Evolutionary conservation across 768 basidiomycete genomes (phyloP).

Genomic region (Trametopsis cervina): DNA sequence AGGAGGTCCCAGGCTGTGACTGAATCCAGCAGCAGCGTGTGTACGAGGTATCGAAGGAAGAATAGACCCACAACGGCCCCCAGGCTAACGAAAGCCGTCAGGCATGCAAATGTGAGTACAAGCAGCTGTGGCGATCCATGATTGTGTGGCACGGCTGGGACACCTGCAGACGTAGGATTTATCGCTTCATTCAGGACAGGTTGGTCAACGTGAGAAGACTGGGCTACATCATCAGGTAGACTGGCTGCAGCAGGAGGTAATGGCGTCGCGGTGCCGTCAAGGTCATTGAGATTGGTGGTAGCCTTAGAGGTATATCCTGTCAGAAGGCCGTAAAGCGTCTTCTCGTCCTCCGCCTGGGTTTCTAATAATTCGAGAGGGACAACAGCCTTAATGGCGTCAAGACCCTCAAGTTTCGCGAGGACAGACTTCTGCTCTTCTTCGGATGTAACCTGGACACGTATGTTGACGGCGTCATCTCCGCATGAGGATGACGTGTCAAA

Average conservation of each 20-base stretch:
- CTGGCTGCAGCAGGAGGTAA: not conserved
- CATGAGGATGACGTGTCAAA: constrained; percentile 7
- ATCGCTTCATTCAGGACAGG: not conserved
- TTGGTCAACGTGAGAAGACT: not conserved
- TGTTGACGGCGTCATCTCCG: constrained; percentile 17
- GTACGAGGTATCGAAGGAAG: constrained; percentile 14
- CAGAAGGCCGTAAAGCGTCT: constrained; percentile 20
- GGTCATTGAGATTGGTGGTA: constrained; percentile 14
- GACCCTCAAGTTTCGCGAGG: constrained; percentile 22
- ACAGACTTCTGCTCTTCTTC: constrained; percentile 25
- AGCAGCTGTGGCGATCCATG: constrained; percentile 2
- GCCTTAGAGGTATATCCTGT: constrained; percentile 3
- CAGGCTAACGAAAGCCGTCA: constrained; percentile 17
- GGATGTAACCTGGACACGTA: constrained; percentile 26
- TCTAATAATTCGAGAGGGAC: constrained; percentile 21
- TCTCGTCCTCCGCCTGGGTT: constrained; percentile 21
- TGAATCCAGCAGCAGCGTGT: constrained; percentile 10
- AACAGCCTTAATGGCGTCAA: constrained; percentile 24
- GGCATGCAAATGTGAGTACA: constrained; percentile 15
- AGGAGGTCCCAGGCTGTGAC: constrained; percentile 17
- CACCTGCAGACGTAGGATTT: not conserved
- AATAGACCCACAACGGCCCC: constrained; percentile 18
- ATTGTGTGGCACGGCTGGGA: constrained; percentile 4
- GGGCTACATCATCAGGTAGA: not conserved
- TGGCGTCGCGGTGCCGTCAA: constrained; percentile 14